Base-by-base conservation (phyloP, 108 stramenopile genomes). In the Conticribra weissflogii region DNA sequence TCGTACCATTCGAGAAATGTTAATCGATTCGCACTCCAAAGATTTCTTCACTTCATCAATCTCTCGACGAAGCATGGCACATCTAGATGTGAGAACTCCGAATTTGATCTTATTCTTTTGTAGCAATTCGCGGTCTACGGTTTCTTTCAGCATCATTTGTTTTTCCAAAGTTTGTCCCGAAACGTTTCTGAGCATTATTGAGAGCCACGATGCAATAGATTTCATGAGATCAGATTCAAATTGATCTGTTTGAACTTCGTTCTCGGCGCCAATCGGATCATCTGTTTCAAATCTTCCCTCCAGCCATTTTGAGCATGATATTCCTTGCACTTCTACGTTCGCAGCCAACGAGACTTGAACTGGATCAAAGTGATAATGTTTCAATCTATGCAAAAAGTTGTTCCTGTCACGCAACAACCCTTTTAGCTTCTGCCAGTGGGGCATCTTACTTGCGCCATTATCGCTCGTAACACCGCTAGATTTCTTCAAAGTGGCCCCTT, bases 291-390 rank as follows among this genome's bases (percentile, higher is more conserved):
- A 22, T 23, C 54, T 5, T 19, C 31, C 18, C 4, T 31, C 1
- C 8, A 36, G 1, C 2, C 50, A 54, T 25, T 72, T 65, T 12
- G 64, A 50, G 25, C 58, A 66, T 8, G 65, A 56, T 8, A 51
- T 18, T 27, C 65, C 74, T 15, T 66, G 50, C 3, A 74, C 51
- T 60, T 74, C 17, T 30, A 58, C 74, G 8, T 24, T 28, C 21
- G 55, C 55, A 51, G 74, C 74, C 44, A 66, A 18, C 44, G 34
- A 9, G 29, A 59, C 65, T 59, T 45, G n/a, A 1, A 17, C 34
- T 5, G 22, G 17, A 28, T 66, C 63, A 51, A 64, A 57, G n/a
- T 58, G 48, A 28, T 65, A 74, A 30, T 74, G 74, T n/a, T 24
- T 30, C 15, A 74, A 8, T 29, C 65, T 33, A 41, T 74, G 64